Conservation (phyloP, 108 stramenopile genomes). For the Pseudonitzschia multiseries region DNA sequence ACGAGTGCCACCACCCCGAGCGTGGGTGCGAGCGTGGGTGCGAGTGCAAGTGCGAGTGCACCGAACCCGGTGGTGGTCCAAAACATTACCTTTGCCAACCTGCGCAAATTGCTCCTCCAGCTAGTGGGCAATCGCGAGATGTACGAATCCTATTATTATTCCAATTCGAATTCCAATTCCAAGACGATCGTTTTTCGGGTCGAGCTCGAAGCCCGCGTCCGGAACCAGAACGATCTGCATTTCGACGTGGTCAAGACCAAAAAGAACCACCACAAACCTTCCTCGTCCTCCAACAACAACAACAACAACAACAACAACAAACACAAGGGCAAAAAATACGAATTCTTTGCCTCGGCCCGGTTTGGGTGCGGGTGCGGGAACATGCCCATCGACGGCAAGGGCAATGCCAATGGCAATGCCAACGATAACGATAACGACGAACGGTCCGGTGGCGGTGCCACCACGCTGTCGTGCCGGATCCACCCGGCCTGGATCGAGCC, state of each 20-base stretch:
- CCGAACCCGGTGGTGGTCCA: background rate
- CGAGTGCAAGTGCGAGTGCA: too few species aligned
- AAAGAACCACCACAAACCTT: background rate
- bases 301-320: too few species aligned
- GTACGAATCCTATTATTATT: conserved; percentile 12
- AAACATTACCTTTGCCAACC: conserved; percentile 20
- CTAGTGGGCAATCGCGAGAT: conserved; percentile 5
- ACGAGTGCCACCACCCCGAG: background rate
- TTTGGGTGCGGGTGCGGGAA: background rate
- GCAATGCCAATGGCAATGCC: too few species aligned
- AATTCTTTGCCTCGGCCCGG: background rate
- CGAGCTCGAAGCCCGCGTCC: background rate
- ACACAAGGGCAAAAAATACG: background rate
- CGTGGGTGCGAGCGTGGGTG: too few species aligned
- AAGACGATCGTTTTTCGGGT: background rate
- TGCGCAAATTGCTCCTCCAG: background rate
- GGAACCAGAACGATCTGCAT: background rate
- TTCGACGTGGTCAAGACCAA: conserved; percentile 13
- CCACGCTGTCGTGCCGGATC: conserved; percentile 24
- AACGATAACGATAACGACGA: too few species aligned
- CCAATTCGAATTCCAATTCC: background rate
- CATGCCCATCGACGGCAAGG: too few species aligned
- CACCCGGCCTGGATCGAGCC: conserved; percentile 18
- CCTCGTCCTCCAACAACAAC: too few species aligned
- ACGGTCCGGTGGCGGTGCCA: too few species aligned